Evolutionary conservation across 257 asterid genomes (phyloP).

Genomic region (Solanum verrucosum): DNA sequence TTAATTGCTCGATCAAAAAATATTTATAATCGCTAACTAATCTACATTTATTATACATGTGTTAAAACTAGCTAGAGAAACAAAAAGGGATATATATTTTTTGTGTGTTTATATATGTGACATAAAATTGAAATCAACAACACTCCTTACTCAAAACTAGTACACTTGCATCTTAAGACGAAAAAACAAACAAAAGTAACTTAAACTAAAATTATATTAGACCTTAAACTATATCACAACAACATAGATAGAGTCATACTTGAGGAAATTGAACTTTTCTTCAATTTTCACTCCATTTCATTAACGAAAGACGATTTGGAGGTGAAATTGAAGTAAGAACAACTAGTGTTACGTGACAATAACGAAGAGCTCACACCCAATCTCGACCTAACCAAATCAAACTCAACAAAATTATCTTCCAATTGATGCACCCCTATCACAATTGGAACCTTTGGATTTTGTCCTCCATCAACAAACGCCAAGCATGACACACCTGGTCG

Average conservation of each 20-base stretch:
- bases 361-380: conserved; percentile 13
- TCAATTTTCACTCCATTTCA: neutral
- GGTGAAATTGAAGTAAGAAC: conserved; percentile 18
- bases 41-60: neutral
- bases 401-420: conserved; percentile 19
- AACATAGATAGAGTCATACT: neutral
- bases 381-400: conserved; percentile 17
- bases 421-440: conserved; percentile 25
- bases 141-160: neutral
- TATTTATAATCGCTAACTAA: neutral
- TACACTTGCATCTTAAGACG: neutral
- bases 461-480: conserved; percentile 33
- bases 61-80: neutral
- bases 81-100: neutral
- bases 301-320: neutral
- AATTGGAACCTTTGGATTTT: conserved; percentile 10
- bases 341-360: neutral
- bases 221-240: neutral
- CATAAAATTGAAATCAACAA: neutral
- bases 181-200: neutral
- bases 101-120: neutral
- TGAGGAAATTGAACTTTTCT: neutral
- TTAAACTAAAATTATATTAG: neutral
- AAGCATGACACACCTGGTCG: conserved; percentile 16
- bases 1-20: neutral